phyloP scores from a whole-genome alignment of 2,329 filamentous ascomycete genomes.

The Fusarium temperatum region DNA sequence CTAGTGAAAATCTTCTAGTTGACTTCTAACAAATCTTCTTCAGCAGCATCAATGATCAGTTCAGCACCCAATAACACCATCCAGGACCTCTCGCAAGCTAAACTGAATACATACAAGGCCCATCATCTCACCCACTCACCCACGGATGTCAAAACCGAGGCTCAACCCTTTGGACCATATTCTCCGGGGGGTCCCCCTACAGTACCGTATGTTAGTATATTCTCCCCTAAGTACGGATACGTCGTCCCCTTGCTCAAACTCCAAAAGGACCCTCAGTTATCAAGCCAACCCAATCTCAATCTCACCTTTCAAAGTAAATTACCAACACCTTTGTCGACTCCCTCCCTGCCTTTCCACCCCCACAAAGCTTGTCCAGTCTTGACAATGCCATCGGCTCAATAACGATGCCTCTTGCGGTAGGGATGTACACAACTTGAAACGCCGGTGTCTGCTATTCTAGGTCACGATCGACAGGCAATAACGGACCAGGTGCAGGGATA shows the following conservation, averaged over 20 bases:
- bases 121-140: not conserved
- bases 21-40: slow-evolving; percentile 5
- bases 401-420: slow-evolving; percentile 41
- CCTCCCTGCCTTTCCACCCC: slow-evolving; percentile 30
- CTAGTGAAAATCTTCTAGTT: slow-evolving; percentile 16
- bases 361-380: slow-evolving; percentile 53
- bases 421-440: slow-evolving; percentile 49
- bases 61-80: not conserved
- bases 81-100: slow-evolving; percentile 2
- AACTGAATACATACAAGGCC: not conserved
- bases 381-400: slow-evolving; percentile 44
- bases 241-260: not conserved
- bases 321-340: slow-evolving; percentile 14
- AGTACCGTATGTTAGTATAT: not conserved
- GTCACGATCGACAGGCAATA: slow-evolving; percentile 39
- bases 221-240: not conserved
- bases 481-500: slow-evolving; percentile 9
- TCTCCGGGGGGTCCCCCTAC: not conserved
- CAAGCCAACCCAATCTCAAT: slow-evolving; percentile 25
- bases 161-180: slow-evolving; percentile 14
- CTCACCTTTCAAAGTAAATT: slow-evolving; percentile 23
- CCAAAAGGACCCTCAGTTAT: slow-evolving; percentile 14
- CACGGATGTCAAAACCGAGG: slow-evolving; percentile 9
- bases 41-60: not conserved
- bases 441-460: slow-evolving; percentile 40